A percentile compares a stretch with the other conserved stretches of the same genome.
These are phyloP conservation scores for Trifolium dubium DNA, from an alignment of 306 rosid genomes.

Conservation along the genomic window DNA sequence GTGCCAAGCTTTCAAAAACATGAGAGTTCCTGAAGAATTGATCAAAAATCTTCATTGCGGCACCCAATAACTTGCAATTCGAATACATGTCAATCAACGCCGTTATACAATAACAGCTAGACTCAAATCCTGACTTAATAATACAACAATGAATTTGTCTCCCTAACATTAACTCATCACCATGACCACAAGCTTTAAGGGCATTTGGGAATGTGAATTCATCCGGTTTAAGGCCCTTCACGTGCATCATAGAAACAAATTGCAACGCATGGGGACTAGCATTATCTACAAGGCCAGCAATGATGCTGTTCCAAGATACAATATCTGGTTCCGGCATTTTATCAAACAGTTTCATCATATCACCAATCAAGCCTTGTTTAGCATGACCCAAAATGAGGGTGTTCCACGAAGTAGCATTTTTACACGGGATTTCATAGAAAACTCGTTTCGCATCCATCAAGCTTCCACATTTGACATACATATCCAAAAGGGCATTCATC, in stretches of 20 bases:
- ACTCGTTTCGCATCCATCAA: slow-evolving; percentile 65
- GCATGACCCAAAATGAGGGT: slow-evolving; percentile 64
- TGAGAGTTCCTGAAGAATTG: slow-evolving; percentile 42
- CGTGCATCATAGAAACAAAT: slow-evolving; percentile 65
- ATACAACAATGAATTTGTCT: slow-evolving; percentile 68
- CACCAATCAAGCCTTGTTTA: slow-evolving; percentile 62
- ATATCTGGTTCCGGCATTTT: slow-evolving; percentile 67
- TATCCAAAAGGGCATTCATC: slow-evolving; percentile 87
- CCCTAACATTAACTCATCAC: slow-evolving; percentile 54
- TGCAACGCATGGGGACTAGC: slow-evolving; percentile 54
- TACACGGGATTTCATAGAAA: slow-evolving; percentile 51
- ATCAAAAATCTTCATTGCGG: slow-evolving; percentile 61
- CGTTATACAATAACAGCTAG: slow-evolving; percentile 61
- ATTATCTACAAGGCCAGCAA: slow-evolving; percentile 70
- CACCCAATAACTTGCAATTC: slow-evolving; percentile 55
- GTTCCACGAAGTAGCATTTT: slow-evolving; percentile 69
- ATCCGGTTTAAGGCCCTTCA: slow-evolving; percentile 62
- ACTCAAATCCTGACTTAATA: slow-evolving; percentile 68
- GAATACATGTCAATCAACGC: slow-evolving; percentile 89
- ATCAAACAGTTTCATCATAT: slow-evolving; percentile 64
- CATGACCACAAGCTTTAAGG: slow-evolving; percentile 61
- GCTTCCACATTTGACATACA: slow-evolving; percentile 85
- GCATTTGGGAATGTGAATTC: slow-evolving; percentile 76
- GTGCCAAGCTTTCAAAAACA: slow-evolving; percentile 56
- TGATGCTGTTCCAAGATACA: slow-evolving; percentile 79